Base-by-base conservation (phyloP, 1,139 yeast genomes). In the Geotrichum siamense region DNA sequence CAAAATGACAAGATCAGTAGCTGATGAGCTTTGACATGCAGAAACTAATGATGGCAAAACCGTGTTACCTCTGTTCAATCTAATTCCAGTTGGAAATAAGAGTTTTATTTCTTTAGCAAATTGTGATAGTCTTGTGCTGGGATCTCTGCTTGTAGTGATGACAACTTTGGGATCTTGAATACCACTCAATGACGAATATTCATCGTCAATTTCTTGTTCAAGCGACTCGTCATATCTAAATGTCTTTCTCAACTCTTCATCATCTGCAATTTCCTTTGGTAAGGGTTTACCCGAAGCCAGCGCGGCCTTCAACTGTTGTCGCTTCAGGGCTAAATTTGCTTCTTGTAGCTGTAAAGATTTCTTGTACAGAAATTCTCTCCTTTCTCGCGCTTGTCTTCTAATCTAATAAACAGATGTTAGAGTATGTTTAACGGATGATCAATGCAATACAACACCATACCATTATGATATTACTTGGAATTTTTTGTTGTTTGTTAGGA, bases 131-230 rank as follows among this genome's bases (percentile, higher is more conserved):
- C 86, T 76, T 1, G 91, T 78, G 21, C 87, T 77, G 9, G 98
- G 97, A 55, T 85, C 86, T 64, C 99, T 74, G 19, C 95, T 82
- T 0, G 99, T 91, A 6, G 98, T 91, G 13, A 91, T 89, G 17
- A 91, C 80, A 6, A 91, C 75, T 56, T 85, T 79, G n/a, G 99
- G 98, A 51, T 93, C 98, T 21, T 76, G 75, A 32, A 91, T 72
- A 1, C 98, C 98, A 52, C 94, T 81, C 44, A 86, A 67, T 25
- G 85, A 87, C 43, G 83, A 73, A 65, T 91, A 91, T 64, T 91
- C 98, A 58, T 91, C 98, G 62, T 91, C 99, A 27, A 75, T 64
- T 29, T 61, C 68, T 9, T 62, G 69, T 41, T 60, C 68, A 48
- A 80, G 71, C 1, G 76, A 67, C 59, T 86, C 94, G 64, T 91